phyloP scores from a whole-genome alignment of 78 protist species.

The Monosiga brevicollis region DNA sequence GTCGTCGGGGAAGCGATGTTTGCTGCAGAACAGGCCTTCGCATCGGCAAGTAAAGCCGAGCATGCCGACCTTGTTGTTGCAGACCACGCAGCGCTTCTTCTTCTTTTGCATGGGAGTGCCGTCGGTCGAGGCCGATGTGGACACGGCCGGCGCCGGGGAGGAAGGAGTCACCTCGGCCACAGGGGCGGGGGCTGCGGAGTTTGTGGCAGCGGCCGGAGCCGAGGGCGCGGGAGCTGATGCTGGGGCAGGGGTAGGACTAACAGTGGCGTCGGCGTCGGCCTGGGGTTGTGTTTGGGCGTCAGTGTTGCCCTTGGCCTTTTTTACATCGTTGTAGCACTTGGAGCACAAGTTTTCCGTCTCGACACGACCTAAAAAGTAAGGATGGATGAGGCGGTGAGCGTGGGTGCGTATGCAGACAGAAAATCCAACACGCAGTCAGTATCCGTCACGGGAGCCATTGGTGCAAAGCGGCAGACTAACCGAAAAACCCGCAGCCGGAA shows the following conservation, averaged over 20 bases:
- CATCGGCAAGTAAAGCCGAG: not conserved
- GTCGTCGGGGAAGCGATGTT: not conserved
- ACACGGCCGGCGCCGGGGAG: not conserved
- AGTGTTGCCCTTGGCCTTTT: not conserved
- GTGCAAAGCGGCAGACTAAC: too few relatives aligned
- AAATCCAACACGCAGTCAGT: too few relatives aligned
- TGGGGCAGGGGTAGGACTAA: not conserved
- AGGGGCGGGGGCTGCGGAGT: not conserved
- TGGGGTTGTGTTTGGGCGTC: not conserved
- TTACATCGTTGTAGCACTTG: not conserved
- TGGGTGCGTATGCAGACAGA: too few relatives aligned
- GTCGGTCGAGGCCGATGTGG: not conserved
- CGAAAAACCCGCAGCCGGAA: too few relatives aligned
- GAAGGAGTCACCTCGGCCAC: not conserved
- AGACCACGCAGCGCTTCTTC: not conserved
- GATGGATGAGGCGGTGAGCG: too few relatives aligned
- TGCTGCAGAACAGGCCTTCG: not conserved
- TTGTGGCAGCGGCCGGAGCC: not conserved
- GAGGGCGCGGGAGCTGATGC: not conserved
- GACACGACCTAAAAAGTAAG: not conserved
- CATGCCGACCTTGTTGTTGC: not conserved
- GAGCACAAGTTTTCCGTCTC: not conserved
- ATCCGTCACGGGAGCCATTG: too few relatives aligned
- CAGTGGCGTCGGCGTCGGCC: not conserved
- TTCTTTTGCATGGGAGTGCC: not conserved